Conservation (phyloP, 495 filamentous ascomycete species). For the Penicillium tannophilum region DNA sequence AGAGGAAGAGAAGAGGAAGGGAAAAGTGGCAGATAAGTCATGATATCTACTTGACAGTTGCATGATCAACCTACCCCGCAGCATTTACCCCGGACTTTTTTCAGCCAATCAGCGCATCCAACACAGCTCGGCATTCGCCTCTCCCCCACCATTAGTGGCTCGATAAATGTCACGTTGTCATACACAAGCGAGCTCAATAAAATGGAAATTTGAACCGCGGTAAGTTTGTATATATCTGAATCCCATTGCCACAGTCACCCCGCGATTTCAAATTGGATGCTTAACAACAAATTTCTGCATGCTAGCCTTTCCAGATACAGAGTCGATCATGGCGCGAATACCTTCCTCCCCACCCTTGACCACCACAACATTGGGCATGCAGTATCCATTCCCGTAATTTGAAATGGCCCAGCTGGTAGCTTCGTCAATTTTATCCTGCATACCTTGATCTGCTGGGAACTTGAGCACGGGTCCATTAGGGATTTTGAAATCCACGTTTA, state of each 20-base stretch:
- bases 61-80: background rate
- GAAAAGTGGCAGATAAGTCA: background rate
- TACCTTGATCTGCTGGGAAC: background rate
- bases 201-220: too few species aligned
- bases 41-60: background rate
- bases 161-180: too few species aligned
- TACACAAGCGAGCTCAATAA: too few species aligned
- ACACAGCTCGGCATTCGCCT: too few species aligned
- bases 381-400: background rate
- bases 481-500: background rate
- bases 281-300: background rate
- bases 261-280: background rate
- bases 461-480: background rate
- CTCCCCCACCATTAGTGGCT: too few species aligned
- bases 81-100: background rate
- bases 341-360: background rate
- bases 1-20: background rate
- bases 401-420: background rate
- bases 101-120: background rate
- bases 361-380: background rate
- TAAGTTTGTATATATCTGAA: too few species aligned
- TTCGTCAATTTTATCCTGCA: background rate
- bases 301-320: background rate
- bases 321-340: background rate
- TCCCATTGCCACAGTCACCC: background rate